These are phyloP conservation scores for Tulasnella sp. DNA, from an alignment of 768 basidiomycete species.

Conservation along the genomic window DNA sequence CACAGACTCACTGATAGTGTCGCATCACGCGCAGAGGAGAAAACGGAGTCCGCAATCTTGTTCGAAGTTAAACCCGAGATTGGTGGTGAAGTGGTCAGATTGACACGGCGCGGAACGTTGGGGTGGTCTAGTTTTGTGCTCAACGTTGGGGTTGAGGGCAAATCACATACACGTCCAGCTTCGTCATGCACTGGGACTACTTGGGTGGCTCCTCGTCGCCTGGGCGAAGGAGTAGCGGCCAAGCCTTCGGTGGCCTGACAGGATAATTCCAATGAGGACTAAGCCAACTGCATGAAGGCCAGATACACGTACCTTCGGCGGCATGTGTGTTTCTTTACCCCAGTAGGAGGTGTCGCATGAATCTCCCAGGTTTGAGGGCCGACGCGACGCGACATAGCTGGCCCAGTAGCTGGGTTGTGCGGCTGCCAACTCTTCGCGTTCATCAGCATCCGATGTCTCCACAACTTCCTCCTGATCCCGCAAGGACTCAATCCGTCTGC, in stretches of 20 bases:
- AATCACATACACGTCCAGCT: too few species aligned
- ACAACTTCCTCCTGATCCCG: slow-evolving; percentile 34
- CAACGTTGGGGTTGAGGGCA: too few species aligned
- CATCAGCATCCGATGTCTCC: slow-evolving; percentile 55
- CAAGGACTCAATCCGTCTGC: background rate
- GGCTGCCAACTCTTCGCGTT: slow-evolving; percentile 34
- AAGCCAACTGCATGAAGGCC: background rate
- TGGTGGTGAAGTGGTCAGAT: too few species aligned
- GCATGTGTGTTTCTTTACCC: background rate
- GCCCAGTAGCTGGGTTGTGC: slow-evolving; percentile 8
- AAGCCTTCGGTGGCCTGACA: background rate
- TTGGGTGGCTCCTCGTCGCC: background rate
- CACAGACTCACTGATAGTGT: background rate
- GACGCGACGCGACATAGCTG: background rate
- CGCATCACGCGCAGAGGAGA: background rate
- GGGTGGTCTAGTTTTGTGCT: too few species aligned
- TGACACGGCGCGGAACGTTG: too few species aligned
- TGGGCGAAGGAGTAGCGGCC: background rate
- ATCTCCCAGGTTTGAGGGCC: background rate
- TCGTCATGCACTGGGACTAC: too few species aligned
- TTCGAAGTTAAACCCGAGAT: too few species aligned
- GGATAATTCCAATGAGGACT: background rate
- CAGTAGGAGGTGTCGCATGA: background rate
- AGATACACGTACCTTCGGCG: background rate
- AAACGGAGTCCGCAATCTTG: too few species aligned